phyloP scores from a whole-genome alignment of 345 rosid species.

The Eutrema japonicum region DNA sequence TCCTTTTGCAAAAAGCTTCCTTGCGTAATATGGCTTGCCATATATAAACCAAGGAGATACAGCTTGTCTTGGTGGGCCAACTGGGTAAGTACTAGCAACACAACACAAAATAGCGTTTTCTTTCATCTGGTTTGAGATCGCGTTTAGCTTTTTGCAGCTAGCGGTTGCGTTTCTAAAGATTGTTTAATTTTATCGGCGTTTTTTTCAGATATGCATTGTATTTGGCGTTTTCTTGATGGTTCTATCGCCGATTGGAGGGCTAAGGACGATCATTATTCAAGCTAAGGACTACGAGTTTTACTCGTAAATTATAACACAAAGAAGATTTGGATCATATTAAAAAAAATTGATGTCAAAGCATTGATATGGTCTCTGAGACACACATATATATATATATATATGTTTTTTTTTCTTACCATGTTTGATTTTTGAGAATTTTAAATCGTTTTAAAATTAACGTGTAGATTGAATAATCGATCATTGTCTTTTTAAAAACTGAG shows the following conservation, averaged over 20 bases:
- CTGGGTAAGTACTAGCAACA: slow-evolving; percentile 56
- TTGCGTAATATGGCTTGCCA: slow-evolving; percentile 73
- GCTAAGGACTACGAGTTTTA: slow-evolving; percentile 69
- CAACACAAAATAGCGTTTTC: background rate
- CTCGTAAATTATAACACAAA: slow-evolving; percentile 42
- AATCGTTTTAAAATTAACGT: background rate
- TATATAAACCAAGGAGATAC: slow-evolving; percentile 68
- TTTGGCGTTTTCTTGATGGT: slow-evolving; percentile 62
- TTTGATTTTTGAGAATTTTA: background rate
- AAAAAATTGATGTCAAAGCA: too few species aligned
- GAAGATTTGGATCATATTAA: background rate
- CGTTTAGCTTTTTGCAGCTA: background rate
- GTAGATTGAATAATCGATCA: too few species aligned
- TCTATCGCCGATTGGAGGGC: slow-evolving; percentile 78
- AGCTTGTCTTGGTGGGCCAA: slow-evolving; percentile 70
- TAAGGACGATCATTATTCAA: slow-evolving; percentile 60
- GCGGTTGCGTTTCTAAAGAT: slow-evolving; percentile 20
- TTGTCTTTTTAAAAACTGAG: background rate
- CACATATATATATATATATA: too few species aligned
- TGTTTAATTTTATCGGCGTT: background rate
- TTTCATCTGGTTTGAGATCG: background rate
- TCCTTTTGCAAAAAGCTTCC: slow-evolving; percentile 61
- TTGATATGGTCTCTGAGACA: too few species aligned
- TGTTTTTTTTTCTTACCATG: too few species aligned
- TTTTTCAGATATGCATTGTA: slow-evolving; percentile 67